Percentiles rank a stretch among this genome's conserved stretches.
These are phyloP conservation scores for Phytopythium delawarense DNA, from an alignment of 352 stramenopile genomes.

Conservation along the genomic window DNA sequence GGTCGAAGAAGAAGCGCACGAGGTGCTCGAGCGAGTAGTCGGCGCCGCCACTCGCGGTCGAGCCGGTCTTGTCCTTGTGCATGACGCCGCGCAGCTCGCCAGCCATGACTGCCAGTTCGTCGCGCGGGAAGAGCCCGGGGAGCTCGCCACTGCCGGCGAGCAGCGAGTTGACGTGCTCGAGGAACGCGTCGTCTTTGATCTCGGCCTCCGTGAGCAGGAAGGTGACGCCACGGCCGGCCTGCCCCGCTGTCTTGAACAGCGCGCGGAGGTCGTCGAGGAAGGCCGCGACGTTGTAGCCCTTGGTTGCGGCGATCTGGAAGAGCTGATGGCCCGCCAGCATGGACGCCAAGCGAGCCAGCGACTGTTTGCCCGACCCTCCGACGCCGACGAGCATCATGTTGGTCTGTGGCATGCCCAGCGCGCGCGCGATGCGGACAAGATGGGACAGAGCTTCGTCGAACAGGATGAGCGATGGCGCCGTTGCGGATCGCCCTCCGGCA, in stretches of 20 bases:
- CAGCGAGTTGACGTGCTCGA: conserved; percentile 88
- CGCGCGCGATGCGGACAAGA: conserved; percentile 77
- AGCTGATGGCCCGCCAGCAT: conserved; percentile 71
- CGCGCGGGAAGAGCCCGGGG: conserved; percentile 81
- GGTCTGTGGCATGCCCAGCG: conserved; percentile 76
- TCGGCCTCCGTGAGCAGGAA: conserved; percentile 88
- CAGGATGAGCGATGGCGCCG: conserved; percentile 76
- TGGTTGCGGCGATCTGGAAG: conserved; percentile 88
- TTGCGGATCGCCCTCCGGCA: conserved; percentile 14
- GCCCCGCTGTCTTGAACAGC: conserved; percentile 82
- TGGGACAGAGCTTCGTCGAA: conserved; percentile 90
- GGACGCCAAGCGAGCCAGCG: conserved; percentile 68
- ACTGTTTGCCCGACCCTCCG: conserved; percentile 88
- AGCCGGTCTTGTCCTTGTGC: conserved; percentile 50
- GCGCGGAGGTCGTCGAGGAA: conserved; percentile 87
- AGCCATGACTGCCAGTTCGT: conserved; percentile 85
- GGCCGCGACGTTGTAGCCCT: conserved; percentile 77
- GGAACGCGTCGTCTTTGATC: conserved; percentile 89
- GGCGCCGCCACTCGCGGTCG: conserved; percentile 19
- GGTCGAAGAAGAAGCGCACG: conserved; percentile 83
- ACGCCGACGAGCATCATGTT: conserved; percentile 91
- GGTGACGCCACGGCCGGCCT: conserved; percentile 70
- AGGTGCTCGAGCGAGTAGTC: conserved; percentile 81
- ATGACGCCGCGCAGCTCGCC: conserved; percentile 72
- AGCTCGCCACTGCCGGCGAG: conserved; percentile 82